A percentile compares a stretch with the other conserved stretches of the same genome.
Evolutionary conservation across 371 early-diverging fungal species (phyloP).

Genomic region (Mortierella sp.): DNA sequence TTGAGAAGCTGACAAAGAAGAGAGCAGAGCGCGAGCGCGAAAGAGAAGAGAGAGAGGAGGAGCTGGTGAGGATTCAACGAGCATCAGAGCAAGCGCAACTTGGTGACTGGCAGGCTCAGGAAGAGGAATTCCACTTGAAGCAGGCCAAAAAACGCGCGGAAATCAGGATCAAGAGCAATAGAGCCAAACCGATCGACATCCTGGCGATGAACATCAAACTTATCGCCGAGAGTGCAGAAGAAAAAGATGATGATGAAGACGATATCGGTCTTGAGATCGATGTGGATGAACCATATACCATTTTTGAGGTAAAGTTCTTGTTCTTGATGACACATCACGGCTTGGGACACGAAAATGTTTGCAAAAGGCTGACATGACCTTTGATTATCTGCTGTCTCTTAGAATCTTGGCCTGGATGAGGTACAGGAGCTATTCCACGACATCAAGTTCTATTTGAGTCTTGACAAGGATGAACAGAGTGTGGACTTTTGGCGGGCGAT

Average conservation of each 20-base stretch:
- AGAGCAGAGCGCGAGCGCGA: conserved; percentile 87
- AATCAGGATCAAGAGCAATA: conserved; percentile 86
- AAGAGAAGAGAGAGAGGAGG: conserved; percentile 83
- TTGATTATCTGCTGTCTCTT: not conserved
- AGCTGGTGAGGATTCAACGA: conserved; percentile 73
- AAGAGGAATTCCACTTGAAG: conserved; percentile 89
- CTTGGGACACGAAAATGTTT: no score
- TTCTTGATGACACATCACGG: not conserved
- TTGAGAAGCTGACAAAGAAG: conserved; percentile 82
- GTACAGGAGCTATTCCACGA: conserved; percentile 84
- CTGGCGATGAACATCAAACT: conserved; percentile 88
- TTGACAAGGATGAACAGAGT: conserved; percentile 82
- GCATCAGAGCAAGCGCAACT: conserved; percentile 86
- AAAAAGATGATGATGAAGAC: conserved; percentile 70
- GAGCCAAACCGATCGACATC: conserved; percentile 93
- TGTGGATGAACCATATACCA: conserved; percentile 86
- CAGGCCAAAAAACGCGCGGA: conserved; percentile 93
- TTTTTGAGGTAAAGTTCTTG: conserved; percentile 73
- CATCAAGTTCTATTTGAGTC: conserved; percentile 83
- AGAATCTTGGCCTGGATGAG: conserved; percentile 72
- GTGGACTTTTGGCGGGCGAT: conserved; percentile 87
- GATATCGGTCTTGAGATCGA: conserved; percentile 83
- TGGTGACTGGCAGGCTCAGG: conserved; percentile 96
- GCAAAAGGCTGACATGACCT: not conserved
- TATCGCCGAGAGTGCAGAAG: conserved; percentile 72